Percentiles rank a stretch among this genome's conserved stretches.
These are phyloP conservation scores for Taphrina sp. DNA, from an alignment of 1,139 yeast species.

Conservation along the genomic window DNA sequence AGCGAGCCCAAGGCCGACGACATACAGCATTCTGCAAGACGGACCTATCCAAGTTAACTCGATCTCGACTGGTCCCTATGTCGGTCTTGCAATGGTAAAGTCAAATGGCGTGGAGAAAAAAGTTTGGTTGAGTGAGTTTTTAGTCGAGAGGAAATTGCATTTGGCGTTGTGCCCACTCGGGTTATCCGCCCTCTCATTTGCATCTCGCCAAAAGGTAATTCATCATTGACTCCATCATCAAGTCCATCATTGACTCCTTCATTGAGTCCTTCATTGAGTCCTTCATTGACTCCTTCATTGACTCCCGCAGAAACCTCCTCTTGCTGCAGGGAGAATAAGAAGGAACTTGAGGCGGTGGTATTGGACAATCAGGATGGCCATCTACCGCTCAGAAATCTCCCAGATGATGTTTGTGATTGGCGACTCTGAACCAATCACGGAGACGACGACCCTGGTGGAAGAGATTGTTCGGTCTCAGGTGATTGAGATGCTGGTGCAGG, in stretches of 20 bases:
- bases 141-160: no score
- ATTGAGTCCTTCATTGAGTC: no score
- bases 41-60: neutral
- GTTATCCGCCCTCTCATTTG: neutral
- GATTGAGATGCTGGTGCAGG: constrained; percentile 66
- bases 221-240: neutral
- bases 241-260: no score
- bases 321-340: neutral
- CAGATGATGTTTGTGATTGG: constrained; percentile 98
- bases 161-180: no score
- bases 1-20: constrained; percentile 88
- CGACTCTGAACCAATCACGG: constrained; percentile 90
- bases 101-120: no score
- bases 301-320: no score
- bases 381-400: constrained; percentile 41
- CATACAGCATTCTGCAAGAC: constrained; percentile 89
- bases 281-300: no score
- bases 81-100: no score
- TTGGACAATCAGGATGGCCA: constrained; percentile 16
- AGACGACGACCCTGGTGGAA: constrained; percentile 85
- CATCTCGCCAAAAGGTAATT: neutral
- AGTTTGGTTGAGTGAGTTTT: no score
- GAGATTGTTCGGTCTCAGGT: constrained; percentile 96
- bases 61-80: neutral
- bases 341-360: neutral